phyloP scores from a whole-genome alignment of 1,284 basidiomycete species.

The Abortiporus biennis region DNA sequence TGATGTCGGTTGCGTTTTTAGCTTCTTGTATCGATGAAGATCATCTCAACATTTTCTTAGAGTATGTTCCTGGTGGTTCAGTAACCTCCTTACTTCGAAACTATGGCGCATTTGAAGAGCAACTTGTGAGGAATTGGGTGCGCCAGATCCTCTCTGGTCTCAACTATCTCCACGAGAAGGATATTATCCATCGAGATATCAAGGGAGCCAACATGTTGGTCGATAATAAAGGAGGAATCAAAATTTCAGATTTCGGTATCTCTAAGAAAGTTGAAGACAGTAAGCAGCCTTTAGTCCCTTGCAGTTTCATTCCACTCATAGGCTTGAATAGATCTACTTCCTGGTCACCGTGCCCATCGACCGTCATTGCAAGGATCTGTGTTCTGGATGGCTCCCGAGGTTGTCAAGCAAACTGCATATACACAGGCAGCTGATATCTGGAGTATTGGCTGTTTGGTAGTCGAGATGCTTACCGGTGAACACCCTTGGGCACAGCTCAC shows the following conservation, averaged over 20 bases:
- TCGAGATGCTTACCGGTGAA: constrained; percentile 97
- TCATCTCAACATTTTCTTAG: constrained; percentile 95
- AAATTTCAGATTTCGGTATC: constrained; percentile 99
- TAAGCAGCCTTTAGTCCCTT: constrained; percentile 37
- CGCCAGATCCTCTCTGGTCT: constrained; percentile 91
- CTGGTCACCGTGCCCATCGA: constrained; percentile 75
- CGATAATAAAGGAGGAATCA: constrained; percentile 97
- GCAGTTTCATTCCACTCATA: background rate
- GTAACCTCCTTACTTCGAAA: constrained; percentile 89
- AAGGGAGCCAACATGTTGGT: constrained; percentile 98
- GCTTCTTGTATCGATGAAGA: constrained; percentile 88
- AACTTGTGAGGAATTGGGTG: constrained; percentile 91
- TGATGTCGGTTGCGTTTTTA: constrained; percentile 24
- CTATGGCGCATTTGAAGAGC: constrained; percentile 96
- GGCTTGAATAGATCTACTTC: constrained; percentile 57
- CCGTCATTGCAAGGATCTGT: constrained; percentile 95
- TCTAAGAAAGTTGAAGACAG: constrained; percentile 97
- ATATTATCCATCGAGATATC: constrained; percentile 98
- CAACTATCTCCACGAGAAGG: constrained; percentile 88
- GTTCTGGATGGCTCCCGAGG: constrained; percentile 99
- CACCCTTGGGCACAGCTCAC: constrained; percentile 96
- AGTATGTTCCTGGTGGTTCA: constrained; percentile 97
- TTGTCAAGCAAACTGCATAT: constrained; percentile 93
- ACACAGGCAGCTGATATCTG: constrained; percentile 97
- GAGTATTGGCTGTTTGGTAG: constrained; percentile 95